These are phyloP conservation scores for Phyllosticta paracitricarpa DNA, from an alignment of 2,329 filamentous ascomycete species.

Conservation along the genomic window DNA sequence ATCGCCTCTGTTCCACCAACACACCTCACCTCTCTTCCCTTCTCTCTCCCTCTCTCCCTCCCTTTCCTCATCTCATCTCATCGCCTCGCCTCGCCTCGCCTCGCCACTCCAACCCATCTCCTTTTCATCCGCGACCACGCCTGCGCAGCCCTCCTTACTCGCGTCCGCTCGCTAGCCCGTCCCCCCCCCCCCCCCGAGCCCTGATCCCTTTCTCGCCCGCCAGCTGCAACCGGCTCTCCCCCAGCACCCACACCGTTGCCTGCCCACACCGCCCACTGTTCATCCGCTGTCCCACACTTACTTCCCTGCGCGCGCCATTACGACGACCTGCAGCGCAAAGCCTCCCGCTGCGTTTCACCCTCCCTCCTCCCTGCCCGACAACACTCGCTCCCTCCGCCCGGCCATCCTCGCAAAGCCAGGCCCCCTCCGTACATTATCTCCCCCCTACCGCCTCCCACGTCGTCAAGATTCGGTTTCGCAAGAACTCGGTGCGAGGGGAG, in stretches of 20 bases:
- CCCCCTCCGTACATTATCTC: slow-evolving; percentile 13
- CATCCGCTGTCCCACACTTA: background rate
- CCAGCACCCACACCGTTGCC: background rate
- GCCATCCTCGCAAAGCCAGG: slow-evolving; percentile 12
- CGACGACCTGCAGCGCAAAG: slow-evolving; percentile 6
- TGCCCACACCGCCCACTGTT: background rate
- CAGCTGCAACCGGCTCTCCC: background rate
- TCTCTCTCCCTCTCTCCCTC: background rate
- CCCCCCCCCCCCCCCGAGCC: background rate
- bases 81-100: background rate
- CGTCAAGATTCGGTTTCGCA: slow-evolving; percentile 12
- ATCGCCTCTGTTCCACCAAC: too few species aligned
- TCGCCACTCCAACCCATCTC: background rate
- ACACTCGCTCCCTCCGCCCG: slow-evolving; percentile 11
- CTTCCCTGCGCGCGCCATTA: slow-evolving; percentile 1
- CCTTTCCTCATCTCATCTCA: background rate
- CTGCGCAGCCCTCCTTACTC: background rate
- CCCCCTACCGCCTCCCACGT: slow-evolving; percentile 12
- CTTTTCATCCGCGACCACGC: background rate
- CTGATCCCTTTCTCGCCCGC: background rate
- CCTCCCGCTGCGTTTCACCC: slow-evolving; percentile 1
- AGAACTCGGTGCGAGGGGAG: slow-evolving; percentile 9
- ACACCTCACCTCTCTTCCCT: too few species aligned
- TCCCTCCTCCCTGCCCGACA: slow-evolving; percentile 7
- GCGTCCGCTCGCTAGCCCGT: background rate